These are phyloP conservation scores for Chlorella sp. DNA, from an alignment of 139 green algal species.

Conservation along the genomic window DNA sequence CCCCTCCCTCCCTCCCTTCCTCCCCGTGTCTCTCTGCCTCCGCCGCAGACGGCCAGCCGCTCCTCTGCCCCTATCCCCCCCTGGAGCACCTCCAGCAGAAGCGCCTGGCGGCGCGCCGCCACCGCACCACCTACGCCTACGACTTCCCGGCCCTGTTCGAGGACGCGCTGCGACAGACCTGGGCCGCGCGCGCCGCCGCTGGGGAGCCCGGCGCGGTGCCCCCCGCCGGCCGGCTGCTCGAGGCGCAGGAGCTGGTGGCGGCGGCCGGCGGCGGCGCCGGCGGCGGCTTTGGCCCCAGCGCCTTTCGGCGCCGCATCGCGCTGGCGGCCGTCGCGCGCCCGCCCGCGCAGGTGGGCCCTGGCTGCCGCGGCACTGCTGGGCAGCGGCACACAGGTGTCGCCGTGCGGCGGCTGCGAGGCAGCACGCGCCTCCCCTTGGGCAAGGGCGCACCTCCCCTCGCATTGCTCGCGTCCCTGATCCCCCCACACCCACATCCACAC, in stretches of 20 bases:
- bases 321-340: slow-evolving; percentile 5
- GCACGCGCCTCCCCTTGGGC: no score
- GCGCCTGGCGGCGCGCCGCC: slow-evolving; percentile 74
- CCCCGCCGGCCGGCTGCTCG: slow-evolving; percentile 67
- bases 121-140: slow-evolving; percentile 93
- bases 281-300: no score
- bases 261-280: neutral
- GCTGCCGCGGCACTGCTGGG: no score
- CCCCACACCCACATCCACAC: no score
- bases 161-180: slow-evolving; percentile 81
- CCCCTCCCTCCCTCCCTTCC: neutral
- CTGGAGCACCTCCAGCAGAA: slow-evolving; percentile 83
- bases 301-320: neutral
- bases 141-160: slow-evolving; percentile 95
- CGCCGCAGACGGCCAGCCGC: slow-evolving; percentile 23
- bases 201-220: slow-evolving; percentile 46
- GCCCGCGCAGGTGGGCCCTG: slow-evolving; percentile 16
- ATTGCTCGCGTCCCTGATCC: no score
- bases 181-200: slow-evolving; percentile 59
- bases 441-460: no score
- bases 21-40: neutral
- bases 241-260: slow-evolving; percentile 76
- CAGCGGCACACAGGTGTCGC: no score
- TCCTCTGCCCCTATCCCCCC: slow-evolving; percentile 74
- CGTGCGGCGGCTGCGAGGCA: neutral